Evolutionary conservation across 202 grass and related monocot species (phyloP).

Genomic region (Brachypodium distachyon): DNA sequence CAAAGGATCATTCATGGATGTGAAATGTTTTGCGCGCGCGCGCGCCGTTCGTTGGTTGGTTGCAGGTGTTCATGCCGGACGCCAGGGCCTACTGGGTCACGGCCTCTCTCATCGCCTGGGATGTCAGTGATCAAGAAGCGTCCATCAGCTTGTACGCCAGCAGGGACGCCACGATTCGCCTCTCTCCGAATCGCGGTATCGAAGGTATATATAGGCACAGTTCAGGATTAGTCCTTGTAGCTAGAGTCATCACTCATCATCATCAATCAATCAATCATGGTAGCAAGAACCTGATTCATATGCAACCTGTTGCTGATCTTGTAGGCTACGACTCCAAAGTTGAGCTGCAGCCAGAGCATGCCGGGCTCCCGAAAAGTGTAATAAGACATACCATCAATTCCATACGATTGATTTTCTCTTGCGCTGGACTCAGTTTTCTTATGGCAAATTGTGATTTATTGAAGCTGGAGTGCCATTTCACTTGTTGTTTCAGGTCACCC

Average conservation of each 20-base stretch:
- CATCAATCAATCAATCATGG: not conserved
- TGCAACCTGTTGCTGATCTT: conserved; percentile 7
- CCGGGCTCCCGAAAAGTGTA: conserved; percentile 58
- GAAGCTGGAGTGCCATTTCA: not conserved
- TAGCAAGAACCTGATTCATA: not conserved
- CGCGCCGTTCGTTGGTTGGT: not conserved
- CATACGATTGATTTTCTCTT: not conserved
- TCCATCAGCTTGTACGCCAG: conserved; percentile 66
- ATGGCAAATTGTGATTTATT: not conserved
- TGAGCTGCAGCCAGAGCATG: conserved; percentile 47
- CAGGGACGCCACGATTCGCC: conserved; percentile 32
- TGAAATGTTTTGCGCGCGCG: too few relatives aligned
- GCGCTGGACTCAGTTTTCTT: not conserved
- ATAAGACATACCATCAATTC: conserved; percentile 17
- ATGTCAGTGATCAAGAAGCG: conserved; percentile 32
- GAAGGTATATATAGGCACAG: conserved; percentile 30
- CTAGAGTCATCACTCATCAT: too few relatives aligned
- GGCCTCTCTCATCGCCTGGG: conserved; percentile 58
- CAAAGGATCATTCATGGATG: too few relatives aligned
- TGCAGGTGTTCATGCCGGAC: conserved; percentile 50
- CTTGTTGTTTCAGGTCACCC: conserved; percentile 50
- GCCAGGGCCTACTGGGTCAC: conserved; percentile 73
- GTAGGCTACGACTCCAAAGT: conserved; percentile 76
- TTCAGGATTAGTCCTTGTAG: too few relatives aligned
- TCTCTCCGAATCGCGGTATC: conserved; percentile 30